phyloP scores from a whole-genome alignment of 108 stramenopile genomes.

The Cyclotella sp. region DNA sequence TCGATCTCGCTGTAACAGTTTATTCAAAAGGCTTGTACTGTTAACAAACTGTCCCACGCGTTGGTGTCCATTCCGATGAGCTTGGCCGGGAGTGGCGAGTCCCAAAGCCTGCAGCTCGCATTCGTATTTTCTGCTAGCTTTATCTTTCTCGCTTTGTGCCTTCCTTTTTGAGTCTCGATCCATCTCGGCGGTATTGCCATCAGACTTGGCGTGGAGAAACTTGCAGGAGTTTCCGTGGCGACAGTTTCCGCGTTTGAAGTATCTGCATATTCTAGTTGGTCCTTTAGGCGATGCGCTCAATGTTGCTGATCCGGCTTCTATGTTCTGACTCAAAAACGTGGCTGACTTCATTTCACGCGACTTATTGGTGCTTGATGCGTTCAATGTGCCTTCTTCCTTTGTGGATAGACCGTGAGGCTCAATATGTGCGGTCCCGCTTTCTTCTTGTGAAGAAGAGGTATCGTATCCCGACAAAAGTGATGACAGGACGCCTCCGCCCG shows the following conservation, averaged over 20 bases:
- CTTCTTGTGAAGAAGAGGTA: slow-evolving; percentile 65
- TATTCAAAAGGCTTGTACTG: slow-evolving; percentile 63
- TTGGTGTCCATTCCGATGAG: slow-evolving; percentile 5
- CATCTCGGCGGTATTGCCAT: not conserved
- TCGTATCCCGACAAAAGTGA: slow-evolving; percentile 84
- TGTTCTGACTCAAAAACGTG: not conserved
- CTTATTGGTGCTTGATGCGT: not conserved
- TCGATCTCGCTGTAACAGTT: slow-evolving; percentile 74
- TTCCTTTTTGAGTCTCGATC: slow-evolving; percentile 14
- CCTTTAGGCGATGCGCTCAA: not conserved
- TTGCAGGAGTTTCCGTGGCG: slow-evolving; percentile 53
- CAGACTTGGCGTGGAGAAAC: slow-evolving; percentile 36
- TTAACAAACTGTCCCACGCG: slow-evolving; percentile 25
- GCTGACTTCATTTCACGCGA: not conserved
- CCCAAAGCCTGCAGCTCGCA: slow-evolving; percentile 44
- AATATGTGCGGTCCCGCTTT: slow-evolving; percentile 13
- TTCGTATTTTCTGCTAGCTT: slow-evolving; percentile 33
- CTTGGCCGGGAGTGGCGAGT: slow-evolving; percentile 27
- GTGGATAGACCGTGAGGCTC: slow-evolving; percentile 2
- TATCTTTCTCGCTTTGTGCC: slow-evolving; percentile 47
- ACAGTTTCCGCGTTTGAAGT: slow-evolving; percentile 49
- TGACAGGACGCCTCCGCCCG: slow-evolving; percentile 42
- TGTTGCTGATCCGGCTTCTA: not conserved
- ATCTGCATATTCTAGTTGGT: slow-evolving; percentile 38
- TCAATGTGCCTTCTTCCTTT: slow-evolving; percentile 19